These are phyloP conservation scores for Ustilago nuda DNA, from an alignment of 1,284 basidiomycete genomes.

Conservation along the genomic window DNA sequence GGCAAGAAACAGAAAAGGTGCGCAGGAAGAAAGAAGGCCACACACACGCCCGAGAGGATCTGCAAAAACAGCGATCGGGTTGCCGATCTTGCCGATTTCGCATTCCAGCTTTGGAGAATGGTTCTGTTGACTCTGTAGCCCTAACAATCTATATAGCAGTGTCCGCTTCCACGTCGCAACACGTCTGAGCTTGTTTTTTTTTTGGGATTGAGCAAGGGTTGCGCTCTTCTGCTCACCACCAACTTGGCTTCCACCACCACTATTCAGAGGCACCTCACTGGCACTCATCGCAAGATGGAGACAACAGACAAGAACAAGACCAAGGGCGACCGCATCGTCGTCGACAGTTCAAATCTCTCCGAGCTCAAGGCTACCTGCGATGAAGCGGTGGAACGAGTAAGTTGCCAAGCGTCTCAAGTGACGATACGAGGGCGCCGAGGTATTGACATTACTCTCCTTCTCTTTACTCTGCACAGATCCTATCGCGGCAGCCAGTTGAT, in stretches of 20 bases:
- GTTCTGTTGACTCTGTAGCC: neutral
- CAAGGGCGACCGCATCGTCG: constrained; percentile 49
- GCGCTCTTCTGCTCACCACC: neutral
- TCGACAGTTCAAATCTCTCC: constrained; percentile 59
- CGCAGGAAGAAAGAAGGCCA: neutral
- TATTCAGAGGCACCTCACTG: neutral
- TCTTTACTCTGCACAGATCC: constrained; percentile 13
- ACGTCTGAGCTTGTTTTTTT: constrained; percentile 6
- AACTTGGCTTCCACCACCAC: neutral
- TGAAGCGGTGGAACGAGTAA: constrained; percentile 59
- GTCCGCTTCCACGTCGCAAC: constrained; percentile 16
- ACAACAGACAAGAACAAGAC: constrained; percentile 1
- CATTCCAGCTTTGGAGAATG: too few species aligned
- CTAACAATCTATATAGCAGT: neutral
- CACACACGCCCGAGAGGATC: too few species aligned
- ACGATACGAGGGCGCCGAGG: too few species aligned
- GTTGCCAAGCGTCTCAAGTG: constrained; percentile 13
- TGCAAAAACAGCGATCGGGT: neutral
- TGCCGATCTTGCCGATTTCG: neutral
- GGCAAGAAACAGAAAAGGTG: neutral
- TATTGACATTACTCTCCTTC: neutral
- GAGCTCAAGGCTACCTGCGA: constrained; percentile 65
- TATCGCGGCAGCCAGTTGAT: constrained; percentile 39
- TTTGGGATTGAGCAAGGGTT: neutral
- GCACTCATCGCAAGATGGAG: constrained; percentile 12